These are phyloP conservation scores for Penicillium coprophilum DNA, from an alignment of 495 filamentous ascomycete species.

Conservation along the genomic window DNA sequence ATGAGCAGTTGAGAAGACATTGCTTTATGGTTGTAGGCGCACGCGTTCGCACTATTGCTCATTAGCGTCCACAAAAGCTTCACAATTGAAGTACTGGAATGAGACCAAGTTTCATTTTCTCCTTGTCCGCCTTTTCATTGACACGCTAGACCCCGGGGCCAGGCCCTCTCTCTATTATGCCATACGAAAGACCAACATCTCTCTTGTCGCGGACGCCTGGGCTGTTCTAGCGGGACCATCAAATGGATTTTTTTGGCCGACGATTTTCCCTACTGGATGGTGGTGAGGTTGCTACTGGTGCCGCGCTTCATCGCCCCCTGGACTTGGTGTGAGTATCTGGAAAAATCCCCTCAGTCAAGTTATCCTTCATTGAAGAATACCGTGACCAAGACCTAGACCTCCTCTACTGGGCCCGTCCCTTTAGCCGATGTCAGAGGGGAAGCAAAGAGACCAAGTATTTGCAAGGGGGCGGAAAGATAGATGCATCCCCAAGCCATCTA, in stretches of 20 bases:
- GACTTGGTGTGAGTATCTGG: conserved; percentile 25
- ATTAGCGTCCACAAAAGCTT: conserved; percentile 31
- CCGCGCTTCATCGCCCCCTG: conserved; percentile 73
- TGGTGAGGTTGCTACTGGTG: conserved; percentile 74
- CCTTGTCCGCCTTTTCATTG: conserved; percentile 12
- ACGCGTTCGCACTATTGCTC: conserved; percentile 24
- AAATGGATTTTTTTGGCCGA: conserved; percentile 75
- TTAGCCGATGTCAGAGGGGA: conserved; percentile 33
- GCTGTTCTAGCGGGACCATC: conserved; percentile 17
- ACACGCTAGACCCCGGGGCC: conserved; percentile 9
- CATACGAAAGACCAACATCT: conserved; percentile 8
- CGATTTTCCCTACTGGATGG: conserved; percentile 83
- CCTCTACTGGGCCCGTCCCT: conserved; percentile 65
- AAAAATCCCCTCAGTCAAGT: conserved; percentile 2
- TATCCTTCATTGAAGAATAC: conserved; percentile 71
- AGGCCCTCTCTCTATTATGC: conserved; percentile 7
- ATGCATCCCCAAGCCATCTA: conserved; percentile 67
- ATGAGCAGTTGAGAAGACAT: conserved; percentile 9
- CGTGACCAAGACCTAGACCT: conserved; percentile 87
- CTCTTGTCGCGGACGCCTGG: conserved; percentile 7
- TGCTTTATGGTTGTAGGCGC: conserved; percentile 16
- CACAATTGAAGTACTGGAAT: conserved; percentile 34
- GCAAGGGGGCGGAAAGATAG: background rate
- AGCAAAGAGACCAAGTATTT: background rate
- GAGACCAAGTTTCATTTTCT: conserved; percentile 36